Evolutionary conservation across 2,329 filamentous ascomycete species (phyloP).

Genomic region (Aspergillus persii): DNA sequence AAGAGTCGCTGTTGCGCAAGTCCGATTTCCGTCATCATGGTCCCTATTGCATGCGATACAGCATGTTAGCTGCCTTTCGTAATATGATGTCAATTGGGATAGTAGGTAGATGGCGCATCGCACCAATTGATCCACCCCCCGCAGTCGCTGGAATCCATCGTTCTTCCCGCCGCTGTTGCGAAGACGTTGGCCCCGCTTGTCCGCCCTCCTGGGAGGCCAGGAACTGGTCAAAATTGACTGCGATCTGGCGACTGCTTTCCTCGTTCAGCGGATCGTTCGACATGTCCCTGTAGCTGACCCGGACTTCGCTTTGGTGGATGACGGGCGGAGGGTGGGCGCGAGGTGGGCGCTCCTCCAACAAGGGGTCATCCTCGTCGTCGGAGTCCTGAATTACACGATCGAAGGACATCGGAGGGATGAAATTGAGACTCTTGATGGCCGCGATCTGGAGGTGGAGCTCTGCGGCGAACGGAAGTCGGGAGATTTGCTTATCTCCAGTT

Average conservation of each 20-base stretch:
- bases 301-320: slow-evolving; percentile 10
- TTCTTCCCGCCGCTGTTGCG: slow-evolving; percentile 35
- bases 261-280: slow-evolving; percentile 4
- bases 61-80: not conserved
- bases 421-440: not conserved
- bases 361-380: slow-evolving; percentile 41
- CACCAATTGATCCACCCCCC: slow-evolving; percentile 32
- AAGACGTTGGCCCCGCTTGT: slow-evolving; percentile 22
- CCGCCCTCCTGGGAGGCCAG: slow-evolving; percentile 30
- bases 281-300: slow-evolving; percentile 10
- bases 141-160: slow-evolving; percentile 33
- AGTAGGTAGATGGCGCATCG: slow-evolving; percentile 12
- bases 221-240: slow-evolving; percentile 40
- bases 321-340: slow-evolving; percentile 14
- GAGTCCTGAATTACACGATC: slow-evolving; percentile 45
- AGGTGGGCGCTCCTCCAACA: slow-evolving; percentile 27
- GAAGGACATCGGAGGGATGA: slow-evolving; percentile 29
- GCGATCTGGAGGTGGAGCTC: not conserved
- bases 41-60: slow-evolving; percentile 14
- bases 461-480: not conserved
- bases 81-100: not conserved
- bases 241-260: slow-evolving; percentile 11
- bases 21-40: slow-evolving; percentile 36
- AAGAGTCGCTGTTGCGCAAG: slow-evolving; percentile 32
- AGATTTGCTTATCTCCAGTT: not conserved